Base-by-base conservation (phyloP, 371 early-diverging fungal species). In the Gilbertella persicaria region DNA sequence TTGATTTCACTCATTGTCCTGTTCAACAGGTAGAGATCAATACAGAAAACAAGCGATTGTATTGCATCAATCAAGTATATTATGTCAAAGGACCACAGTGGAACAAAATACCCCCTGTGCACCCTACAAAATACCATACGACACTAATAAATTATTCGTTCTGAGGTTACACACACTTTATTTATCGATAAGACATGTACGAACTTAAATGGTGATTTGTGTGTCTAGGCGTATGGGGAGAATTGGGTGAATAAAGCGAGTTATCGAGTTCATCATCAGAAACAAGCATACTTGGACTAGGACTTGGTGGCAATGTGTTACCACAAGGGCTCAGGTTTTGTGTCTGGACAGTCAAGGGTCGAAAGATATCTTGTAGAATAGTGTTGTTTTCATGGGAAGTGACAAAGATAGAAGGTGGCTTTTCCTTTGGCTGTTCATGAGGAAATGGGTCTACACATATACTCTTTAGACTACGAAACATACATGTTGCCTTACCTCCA, bases 371-470 rank as follows among this genome's bases (percentile, higher is more conserved):
- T 16, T 53, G 58, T 10, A 62, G 21, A 17, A 55, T 24, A 14
- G 45, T 54, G 29, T 40, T 45, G 13, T 35, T 25, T 17, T 80
- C 82, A 19, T 80, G 80, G 14, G 78, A 76, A 5, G 82, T 83
- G 50, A 83, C 73, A 47, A 78, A 80, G 52, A 83, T 85, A 5
- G 82, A 76, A 21, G 85, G 72, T 17, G 72, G 81, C 36, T 75
- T 69, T 29, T 82, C 80, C 33, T 10, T 33, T 33, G 33, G 10
- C 33, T 33, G 33, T 36, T 75, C 80, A 39, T 66, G 63, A 9
- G 80, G 80, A 21, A 79, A 48, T 40, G 54, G 41, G 9, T 57
- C 64, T 62, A 56, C 16, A 17, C 9, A n/a, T n/a, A n/a, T n/a
- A n/a, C 5, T 16, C n/a, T 16, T 40, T 35, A 38, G 25, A 54